Percentiles rank a stretch among this genome's conserved stretches.
Evolutionary conservation across 176 grass and related monocot species (phyloP).

Genomic region (Poa pratensis): DNA sequence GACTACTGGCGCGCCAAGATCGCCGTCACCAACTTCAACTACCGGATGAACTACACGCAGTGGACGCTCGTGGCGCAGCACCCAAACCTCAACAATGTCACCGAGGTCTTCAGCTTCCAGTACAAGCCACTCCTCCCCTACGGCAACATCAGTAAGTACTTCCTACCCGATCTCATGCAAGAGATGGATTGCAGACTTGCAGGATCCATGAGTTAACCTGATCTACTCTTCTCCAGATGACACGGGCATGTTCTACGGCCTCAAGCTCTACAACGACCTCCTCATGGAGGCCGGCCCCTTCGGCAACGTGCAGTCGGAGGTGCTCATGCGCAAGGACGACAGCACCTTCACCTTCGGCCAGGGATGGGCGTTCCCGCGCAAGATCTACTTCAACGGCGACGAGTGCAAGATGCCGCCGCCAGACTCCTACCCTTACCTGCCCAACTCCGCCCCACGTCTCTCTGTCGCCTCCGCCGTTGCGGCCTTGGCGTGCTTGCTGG

Average conservation of each 20-base stretch:
- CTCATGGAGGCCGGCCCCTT: conserved; percentile 87
- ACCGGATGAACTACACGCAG: conserved; percentile 93
- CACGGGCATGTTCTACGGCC: conserved; percentile 89
- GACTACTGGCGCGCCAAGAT: conserved; percentile 94
- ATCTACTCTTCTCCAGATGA: conserved; percentile 46
- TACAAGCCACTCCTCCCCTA: conserved; percentile 80
- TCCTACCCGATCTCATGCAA: too few relatives aligned
- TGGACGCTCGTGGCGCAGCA: conserved; percentile 92
- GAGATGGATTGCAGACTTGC: neutral
- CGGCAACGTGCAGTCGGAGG: conserved; percentile 87
- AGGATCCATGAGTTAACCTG: neutral
- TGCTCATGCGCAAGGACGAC: conserved; percentile 79
- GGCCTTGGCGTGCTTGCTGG: conserved; percentile 24
- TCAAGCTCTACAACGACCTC: conserved; percentile 90
- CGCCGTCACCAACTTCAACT: conserved; percentile 90
- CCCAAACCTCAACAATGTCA: conserved; percentile 85
- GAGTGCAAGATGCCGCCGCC: conserved; percentile 81
- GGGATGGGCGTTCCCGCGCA: conserved; percentile 92
- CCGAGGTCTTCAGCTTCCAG: conserved; percentile 86
- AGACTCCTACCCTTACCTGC: conserved; percentile 83
- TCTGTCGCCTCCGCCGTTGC: neutral
- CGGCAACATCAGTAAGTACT: conserved; percentile 65
- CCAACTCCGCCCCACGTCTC: conserved; percentile 41
- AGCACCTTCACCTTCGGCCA: conserved; percentile 81
- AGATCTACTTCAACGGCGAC: conserved; percentile 96